These are phyloP conservation scores for Vicia faba DNA, from an alignment of 306 rosid genomes.

Conservation along the genomic window DNA sequence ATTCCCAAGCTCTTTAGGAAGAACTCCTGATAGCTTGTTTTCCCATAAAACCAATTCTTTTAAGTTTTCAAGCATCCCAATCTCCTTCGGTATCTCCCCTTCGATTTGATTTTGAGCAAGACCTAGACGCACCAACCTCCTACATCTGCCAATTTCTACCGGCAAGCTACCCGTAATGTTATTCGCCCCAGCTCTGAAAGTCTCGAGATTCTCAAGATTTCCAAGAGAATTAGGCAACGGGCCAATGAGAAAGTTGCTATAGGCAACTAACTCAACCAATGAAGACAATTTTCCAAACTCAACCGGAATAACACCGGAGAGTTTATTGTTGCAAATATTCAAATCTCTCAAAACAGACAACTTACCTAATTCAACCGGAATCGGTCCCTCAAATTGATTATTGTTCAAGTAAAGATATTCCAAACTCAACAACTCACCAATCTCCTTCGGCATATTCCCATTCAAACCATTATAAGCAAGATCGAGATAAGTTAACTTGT, in stretches of 20 bases:
- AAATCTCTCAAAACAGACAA: constrained; percentile 59
- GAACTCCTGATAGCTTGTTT: constrained; percentile 69
- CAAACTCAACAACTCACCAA: constrained; percentile 66
- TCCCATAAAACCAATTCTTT: constrained; percentile 66
- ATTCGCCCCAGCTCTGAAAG: constrained; percentile 84
- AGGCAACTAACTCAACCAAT: constrained; percentile 73
- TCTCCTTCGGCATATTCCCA: constrained; percentile 74
- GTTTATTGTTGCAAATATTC: constrained; percentile 77
- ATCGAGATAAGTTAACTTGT: constrained; percentile 60
- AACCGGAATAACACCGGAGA: constrained; percentile 65
- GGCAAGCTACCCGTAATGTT: constrained; percentile 83
- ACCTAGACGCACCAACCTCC: constrained; percentile 70
- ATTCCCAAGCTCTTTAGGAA: constrained; percentile 85
- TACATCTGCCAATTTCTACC: constrained; percentile 68
- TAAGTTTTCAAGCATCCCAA: constrained; percentile 73
- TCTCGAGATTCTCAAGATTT: constrained; percentile 64
- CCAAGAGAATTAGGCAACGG: constrained; percentile 79
- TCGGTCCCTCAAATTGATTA: constrained; percentile 62
- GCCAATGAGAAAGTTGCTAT: constrained; percentile 75
- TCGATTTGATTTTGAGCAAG: constrained; percentile 81
- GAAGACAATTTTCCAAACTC: constrained; percentile 78
- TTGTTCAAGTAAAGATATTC: constrained; percentile 62
- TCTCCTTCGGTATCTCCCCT: constrained; percentile 77
- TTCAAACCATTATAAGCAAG: constrained; percentile 56
- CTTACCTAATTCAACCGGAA: constrained; percentile 72